Base-by-base conservation (phyloP, 768 basidiomycete genomes). In the Boletus fagicola region DNA sequence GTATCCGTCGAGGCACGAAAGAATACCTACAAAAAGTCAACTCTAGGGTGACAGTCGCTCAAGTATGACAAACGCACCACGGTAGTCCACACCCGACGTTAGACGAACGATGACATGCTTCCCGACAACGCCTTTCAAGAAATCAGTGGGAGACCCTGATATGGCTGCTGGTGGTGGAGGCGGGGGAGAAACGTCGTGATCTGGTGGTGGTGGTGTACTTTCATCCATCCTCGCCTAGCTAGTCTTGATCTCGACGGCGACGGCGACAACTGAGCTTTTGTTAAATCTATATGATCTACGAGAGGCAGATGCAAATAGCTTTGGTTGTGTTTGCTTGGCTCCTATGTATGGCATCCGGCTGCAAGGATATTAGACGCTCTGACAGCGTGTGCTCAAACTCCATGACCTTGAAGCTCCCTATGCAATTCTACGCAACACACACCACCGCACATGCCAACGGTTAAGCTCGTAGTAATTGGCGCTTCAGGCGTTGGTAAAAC, bases 1-100 rank as follows among this genome's bases (percentile, higher is more conserved):
- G 74, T 97, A 98, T 0, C 95, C 95, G 73, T 98, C 97, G 24
- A 98, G 81, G 68, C 97, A 98, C 4, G 94, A 95, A 15, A 99
- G 76, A 4, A 94, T 80, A 20, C 96, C 96, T 98, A 6, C 12
- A n/a, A 42, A 39, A 49, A 24, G 47, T 61, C 30, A 50, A 31
- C 35, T 28, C 28, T 15, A 18, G 33, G 28, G 54, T 38, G 35
- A 40, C 49, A 33, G 35, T 11, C 31, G 36, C 39, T 26, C 36
- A 10, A 30, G 15, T 16, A 45, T 50, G 51, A 51, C 40, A 56
- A 50, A 51, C 82, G 42, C 56, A 93, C 95, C 95, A 65, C 86
- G 83, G 73, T 98, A 97, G 73, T 97, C 94, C 3, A 98, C 90
- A 3, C 95, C 95, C 20, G 89, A 92, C 18, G 88, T 91, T 47